A percentile compares a stretch with the other conserved stretches of the same genome.
Conservation (phyloP, 73 alveolate species). For the Halteria grandinella region DNA sequence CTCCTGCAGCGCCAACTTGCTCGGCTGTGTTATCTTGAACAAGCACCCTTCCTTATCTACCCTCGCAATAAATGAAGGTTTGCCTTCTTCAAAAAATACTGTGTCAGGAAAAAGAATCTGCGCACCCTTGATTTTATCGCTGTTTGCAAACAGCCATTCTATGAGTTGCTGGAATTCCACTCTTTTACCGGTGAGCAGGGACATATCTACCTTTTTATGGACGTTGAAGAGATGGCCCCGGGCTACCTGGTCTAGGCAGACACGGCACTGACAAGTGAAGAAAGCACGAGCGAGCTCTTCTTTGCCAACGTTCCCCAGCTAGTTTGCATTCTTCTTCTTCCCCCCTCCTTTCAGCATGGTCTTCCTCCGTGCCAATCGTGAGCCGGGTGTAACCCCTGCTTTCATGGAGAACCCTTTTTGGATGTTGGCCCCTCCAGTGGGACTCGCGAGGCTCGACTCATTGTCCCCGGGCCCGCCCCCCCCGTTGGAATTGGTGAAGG, state of each 20-base stretch:
- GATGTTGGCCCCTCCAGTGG: no score
- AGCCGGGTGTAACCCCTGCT: no score
- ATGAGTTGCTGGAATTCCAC: constrained; percentile 21
- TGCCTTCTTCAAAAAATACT: constrained; percentile 58
- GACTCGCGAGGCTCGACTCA: no score
- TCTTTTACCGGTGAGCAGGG: constrained; percentile 1
- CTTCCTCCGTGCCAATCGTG: no score
- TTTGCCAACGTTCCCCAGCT: no score
- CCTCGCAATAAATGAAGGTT: constrained; percentile 60
- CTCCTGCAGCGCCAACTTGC: constrained; percentile 53
- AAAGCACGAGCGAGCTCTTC: no score
- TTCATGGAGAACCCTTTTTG: no score
- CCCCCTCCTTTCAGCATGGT: no score
- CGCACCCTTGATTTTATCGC: constrained; percentile 53
- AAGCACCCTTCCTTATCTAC: constrained; percentile 54
- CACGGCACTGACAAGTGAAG: constrained; percentile 48
- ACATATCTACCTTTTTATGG: neutral
- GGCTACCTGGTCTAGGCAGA: constrained; percentile 18
- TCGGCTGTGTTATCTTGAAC: constrained; percentile 5
- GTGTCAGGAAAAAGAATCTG: constrained; percentile 60
- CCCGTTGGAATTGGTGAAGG: no score
- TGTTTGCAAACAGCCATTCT: constrained; percentile 47
- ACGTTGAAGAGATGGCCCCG: constrained; percentile 29
- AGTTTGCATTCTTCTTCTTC: no score
- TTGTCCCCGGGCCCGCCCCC: no score